phyloP scores from a whole-genome alignment of 2,329 filamentous ascomycete genomes.

The Fusarium globosum region DNA sequence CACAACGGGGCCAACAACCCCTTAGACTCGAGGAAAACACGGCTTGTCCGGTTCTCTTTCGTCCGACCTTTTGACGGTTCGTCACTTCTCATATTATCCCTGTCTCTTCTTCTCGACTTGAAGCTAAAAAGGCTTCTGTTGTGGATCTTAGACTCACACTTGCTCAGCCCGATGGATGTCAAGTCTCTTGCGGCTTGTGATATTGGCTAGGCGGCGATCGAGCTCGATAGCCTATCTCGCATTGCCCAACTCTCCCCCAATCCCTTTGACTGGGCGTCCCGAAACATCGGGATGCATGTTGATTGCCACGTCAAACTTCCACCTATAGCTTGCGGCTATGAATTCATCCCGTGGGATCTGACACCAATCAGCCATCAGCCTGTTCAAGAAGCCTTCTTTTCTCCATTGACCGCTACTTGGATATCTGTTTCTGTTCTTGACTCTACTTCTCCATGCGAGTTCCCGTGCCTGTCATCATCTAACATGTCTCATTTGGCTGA shows the following conservation, averaged over 20 bases:
- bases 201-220: neutral
- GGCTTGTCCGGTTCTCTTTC: neutral
- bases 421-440: constrained; percentile 3
- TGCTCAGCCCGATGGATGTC: neutral
- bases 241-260: neutral
- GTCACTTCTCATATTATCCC: neutral
- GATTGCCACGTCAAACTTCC: constrained; percentile 14
- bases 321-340: constrained; percentile 3
- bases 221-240: constrained; percentile 4
- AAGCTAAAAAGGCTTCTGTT: constrained; percentile 1
- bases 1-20: constrained; percentile 16
- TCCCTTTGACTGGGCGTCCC: neutral
- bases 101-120: neutral
- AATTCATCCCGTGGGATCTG: constrained; percentile 1
- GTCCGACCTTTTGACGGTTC: neutral
- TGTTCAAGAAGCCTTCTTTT: constrained; percentile 17
- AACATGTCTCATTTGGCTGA: constrained; percentile 35
- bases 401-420: constrained; percentile 35
- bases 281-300: neutral
- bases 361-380: constrained; percentile 1
- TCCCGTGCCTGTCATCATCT: constrained; percentile 23
- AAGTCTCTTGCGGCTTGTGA: neutral
- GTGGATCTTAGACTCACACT: constrained; percentile 12
- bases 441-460: constrained; percentile 20
- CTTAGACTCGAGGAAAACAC: neutral